phyloP scores from a whole-genome alignment of 2,329 filamentous ascomycete species.

The Exophiala calicioides region DNA sequence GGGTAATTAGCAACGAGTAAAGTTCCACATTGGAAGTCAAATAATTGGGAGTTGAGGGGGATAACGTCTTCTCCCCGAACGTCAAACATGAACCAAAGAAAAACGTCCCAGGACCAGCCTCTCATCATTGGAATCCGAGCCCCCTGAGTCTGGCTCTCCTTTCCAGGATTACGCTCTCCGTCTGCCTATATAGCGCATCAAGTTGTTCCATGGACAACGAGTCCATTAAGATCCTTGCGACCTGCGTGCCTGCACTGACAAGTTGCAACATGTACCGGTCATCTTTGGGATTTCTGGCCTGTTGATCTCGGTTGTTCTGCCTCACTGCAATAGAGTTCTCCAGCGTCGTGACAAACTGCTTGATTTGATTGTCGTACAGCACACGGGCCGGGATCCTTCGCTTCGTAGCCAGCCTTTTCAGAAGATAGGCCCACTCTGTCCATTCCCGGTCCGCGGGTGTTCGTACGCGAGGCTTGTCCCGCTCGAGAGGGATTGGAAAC shows the following conservation, averaged over 20 bases:
- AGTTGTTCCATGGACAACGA: constrained; percentile 79
- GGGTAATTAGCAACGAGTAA: constrained; percentile 1
- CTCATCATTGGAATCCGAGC: constrained; percentile 23
- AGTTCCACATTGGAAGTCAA: constrained; percentile 3
- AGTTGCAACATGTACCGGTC: constrained; percentile 86
- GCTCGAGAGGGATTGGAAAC: constrained; percentile 80
- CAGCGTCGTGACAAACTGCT: constrained; percentile 83
- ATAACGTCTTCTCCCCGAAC: background rate
- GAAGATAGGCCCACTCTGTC: constrained; percentile 88
- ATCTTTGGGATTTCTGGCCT: constrained; percentile 80
- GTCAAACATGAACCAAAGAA: background rate
- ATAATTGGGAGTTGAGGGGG: constrained; percentile 10
- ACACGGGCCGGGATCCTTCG: constrained; percentile 80
- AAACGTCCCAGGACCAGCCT: no score
- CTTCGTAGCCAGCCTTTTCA: constrained; percentile 84
- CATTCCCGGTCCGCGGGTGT: constrained; percentile 77
- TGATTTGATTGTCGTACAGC: constrained; percentile 86
- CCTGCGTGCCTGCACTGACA: constrained; percentile 82
- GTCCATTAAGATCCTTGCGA: constrained; percentile 84
- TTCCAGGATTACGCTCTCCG: constrained; percentile 75
- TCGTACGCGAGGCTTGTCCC: constrained; percentile 77
- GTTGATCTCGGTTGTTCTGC: constrained; percentile 40
- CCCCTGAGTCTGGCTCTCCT: constrained; percentile 43
- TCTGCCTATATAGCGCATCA: constrained; percentile 78
- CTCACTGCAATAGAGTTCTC: constrained; percentile 85